A percentile compares a stretch with the other conserved stretches of the same genome.
Conservation (phyloP, 176 grass and related monocot genomes). For the Oryza glaberrima region DNA sequence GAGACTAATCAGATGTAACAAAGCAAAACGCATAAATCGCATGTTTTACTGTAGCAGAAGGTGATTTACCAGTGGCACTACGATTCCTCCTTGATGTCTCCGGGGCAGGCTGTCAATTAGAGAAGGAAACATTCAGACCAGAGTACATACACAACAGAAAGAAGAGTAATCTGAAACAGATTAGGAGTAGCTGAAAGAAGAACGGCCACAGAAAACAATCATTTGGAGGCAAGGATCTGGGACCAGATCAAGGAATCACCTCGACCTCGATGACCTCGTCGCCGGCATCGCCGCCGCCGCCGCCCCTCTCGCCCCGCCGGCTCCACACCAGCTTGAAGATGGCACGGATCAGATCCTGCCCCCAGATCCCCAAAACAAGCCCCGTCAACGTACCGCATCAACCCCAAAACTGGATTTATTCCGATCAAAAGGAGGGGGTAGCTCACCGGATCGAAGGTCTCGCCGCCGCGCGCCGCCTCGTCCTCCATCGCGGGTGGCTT, state of each 20-base stretch:
- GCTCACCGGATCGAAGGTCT: slow-evolving; percentile 62
- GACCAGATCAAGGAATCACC: slow-evolving; percentile 37
- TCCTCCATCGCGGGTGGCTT: slow-evolving; percentile 33
- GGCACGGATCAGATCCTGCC: slow-evolving; percentile 71
- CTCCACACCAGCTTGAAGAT: slow-evolving; percentile 93
- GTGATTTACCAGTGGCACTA: slow-evolving; percentile 50
- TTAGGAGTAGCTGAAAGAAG: too few species aligned
- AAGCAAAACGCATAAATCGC: neutral
- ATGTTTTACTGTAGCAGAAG: neutral
- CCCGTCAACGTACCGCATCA: neutral
- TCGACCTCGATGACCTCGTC: slow-evolving; percentile 40
- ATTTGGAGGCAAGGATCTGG: neutral
- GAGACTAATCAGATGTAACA: neutral
- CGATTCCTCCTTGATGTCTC: slow-evolving; percentile 69
- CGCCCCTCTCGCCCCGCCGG: slow-evolving; percentile 41
- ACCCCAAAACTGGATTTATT: neutral
- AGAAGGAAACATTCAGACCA: neutral
- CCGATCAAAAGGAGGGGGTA: neutral
- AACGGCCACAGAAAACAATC: neutral
- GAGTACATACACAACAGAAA: neutral
- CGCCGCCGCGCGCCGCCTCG: slow-evolving; percentile 2
- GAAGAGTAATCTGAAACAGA: neutral
- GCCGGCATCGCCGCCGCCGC: neutral
- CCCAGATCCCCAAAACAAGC: slow-evolving; percentile 1
- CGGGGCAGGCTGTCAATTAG: slow-evolving; percentile 49